Evolutionary conservation across 2,329 filamentous ascomycete genomes (phyloP), one percentile per base, ranked within the genome.

Genomic region (Calonectria crousiana): DNA sequence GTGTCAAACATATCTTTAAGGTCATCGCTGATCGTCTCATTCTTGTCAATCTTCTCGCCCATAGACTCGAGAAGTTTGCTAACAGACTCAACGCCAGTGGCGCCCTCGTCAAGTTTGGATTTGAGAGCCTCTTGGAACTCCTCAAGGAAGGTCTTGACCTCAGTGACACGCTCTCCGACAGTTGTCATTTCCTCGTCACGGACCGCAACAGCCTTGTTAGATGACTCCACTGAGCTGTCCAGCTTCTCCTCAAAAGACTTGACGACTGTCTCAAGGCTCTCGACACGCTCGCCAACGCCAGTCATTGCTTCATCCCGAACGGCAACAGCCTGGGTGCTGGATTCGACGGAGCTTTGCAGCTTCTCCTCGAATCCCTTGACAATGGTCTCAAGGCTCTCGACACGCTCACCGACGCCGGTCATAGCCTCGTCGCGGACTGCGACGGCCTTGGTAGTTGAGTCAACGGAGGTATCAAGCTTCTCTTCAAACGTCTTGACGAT

Each of bases 381-480:
- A 75, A 94, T 88, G 51, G 91, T 90, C 69, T 92, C 90, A 23
- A 96, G 86, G 58, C 91, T 78, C 36, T 62, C 56, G 16, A 62
- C 56, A 41, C 56, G 56, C 34, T 62, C 56, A 3, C 56, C 56
- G 10, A 62, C 56, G 30, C 92, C 93, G 28, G 93, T 93, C 69
- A 95, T 95, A 83, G 98, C 96, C 56, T 93, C 91, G 81, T 96
- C 95, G 32, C 95, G 93, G 73, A 96, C 93, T 68, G 97, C 95
- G 58, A 97, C 93, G 0, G 94, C 93, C 84, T 95, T 95, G 2
- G 92, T 92, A 20, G 93, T 95, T 30, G 94, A 88, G 53, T 95
- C 93, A 60, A 94, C 92, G 70, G 96, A 93, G 3, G 88, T 86
- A 41, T 93, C 90, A 23, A 93, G 85, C 76, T 89, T 92, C 78